Evolutionary conservation across 2,329 filamentous ascomycete species (phyloP), one percentile per base, ranked within the genome.

Genomic region (Aspergillus clavatus): DNA sequence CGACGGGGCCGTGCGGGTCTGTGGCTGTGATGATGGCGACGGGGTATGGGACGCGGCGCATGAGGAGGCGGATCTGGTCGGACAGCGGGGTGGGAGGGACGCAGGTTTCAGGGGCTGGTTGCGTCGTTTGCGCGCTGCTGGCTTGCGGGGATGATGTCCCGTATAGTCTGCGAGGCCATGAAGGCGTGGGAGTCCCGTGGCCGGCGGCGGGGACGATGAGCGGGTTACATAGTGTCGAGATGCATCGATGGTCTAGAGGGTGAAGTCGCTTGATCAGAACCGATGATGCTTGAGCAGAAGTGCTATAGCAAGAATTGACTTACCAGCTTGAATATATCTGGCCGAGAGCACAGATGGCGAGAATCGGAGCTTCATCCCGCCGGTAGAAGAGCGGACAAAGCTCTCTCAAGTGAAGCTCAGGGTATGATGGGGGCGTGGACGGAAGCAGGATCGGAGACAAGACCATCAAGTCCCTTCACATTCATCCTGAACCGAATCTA

Each of bases 11-110:
- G 23, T 56, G 55, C 27, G 67, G 63, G 23, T 69, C 62, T 12
- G 67, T 70, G 44, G 70, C 59, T 29, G 79, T 81, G 44, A 82
- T 70, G 27, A 82, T 67, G 36, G 77, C 77, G 40, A 81, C 77
- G 1, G 80, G 75, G 59, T 80, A 75, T 1, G 77, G 75, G 4
- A 82, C 72, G 18, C 67, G 65, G 31, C 79, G 77, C 72, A 80
- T 78, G 33, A 78, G 56, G 16, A 66, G 60, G 39, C 70, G 71
- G 52, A 74, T 61, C 43, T 67, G 57, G 36, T 65, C 60, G 28
- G 67, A 57, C 42, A 69, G 54, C 16, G 21, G 33, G 31, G 40
- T 4, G 43, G 27, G 10, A 40, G 4, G 14, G 11, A 12, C 18
- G 12, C 7, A n/a, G 29, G 23, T 1, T 38, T 10, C 31, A 29